Evolutionary conservation across 2,329 filamentous ascomycete genomes (phyloP), one percentile per base, ranked within the genome.

Genomic region (Claviceps digitariae): DNA sequence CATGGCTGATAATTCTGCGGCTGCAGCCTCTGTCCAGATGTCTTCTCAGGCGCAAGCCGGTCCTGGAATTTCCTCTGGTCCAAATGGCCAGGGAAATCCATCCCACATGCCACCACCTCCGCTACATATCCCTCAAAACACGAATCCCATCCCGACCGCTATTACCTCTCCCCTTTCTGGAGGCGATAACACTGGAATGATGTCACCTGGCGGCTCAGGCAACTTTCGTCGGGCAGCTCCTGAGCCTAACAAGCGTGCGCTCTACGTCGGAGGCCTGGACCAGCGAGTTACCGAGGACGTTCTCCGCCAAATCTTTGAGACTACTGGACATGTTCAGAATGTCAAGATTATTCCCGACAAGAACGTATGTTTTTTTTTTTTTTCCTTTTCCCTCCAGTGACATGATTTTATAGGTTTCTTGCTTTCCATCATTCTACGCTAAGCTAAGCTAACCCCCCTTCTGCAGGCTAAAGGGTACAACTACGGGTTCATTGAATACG

Each of bases 331-430:
- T 72, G 93, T 98, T 59, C 86, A 95, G 73, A 96, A 89, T 66
- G 93, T 98, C 67, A 98, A 98, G 78, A 96, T 98, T 66, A 98
- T 98, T 68, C 93, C 93, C 51, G 93, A 98, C 77, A 98, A 98
- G 79, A 98, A 96, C 72, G 90, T 95, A 74, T 80, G 89, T 82
- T 50, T n/a, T 21, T 38, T 4, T 17, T 38, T 34, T 13, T 34
- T 13, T 29, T 29, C 12, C 7, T 38, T n/a, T 3, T 36, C n/a
- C 25, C 3, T 17, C 21, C 43, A 25, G 38, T 52, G 44, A 13
- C 34, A 54, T 38, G n/a, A n/a, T 52, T 43, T 43, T 17, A 23
- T 13, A 53, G 52, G 48, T 57, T 59, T 48, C 57, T 55, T 53
- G 36, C 49, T 55, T 13, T 43, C 6, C 10, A 38, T 10, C 21